Evolutionary conservation across 805 yeast species (phyloP).

Genomic region (Sugiyamaella americana): DNA sequence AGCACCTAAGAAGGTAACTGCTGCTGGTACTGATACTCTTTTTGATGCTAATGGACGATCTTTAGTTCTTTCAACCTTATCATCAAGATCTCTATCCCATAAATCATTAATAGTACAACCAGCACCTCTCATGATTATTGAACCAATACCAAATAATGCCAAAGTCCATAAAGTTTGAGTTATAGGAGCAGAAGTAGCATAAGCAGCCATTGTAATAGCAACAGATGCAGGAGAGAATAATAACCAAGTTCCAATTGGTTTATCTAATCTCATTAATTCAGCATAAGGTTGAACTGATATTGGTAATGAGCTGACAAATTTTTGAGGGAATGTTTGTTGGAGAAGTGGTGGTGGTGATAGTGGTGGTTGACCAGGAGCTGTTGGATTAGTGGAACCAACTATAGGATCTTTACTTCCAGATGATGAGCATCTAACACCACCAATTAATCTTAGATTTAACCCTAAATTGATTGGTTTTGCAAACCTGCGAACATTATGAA

Average conservation of each 20-base stretch:
- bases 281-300: slow-evolving; percentile 79
- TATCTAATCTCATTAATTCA: slow-evolving; percentile 83
- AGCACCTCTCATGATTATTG: slow-evolving; percentile 92
- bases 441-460: background rate
- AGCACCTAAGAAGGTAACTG: slow-evolving; percentile 60
- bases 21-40: slow-evolving; percentile 63
- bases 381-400: background rate
- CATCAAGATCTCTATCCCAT: slow-evolving; percentile 75
- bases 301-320: slow-evolving; percentile 47
- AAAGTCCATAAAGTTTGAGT: slow-evolving; percentile 55
- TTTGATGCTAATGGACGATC: slow-evolving; percentile 93
- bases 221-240: slow-evolving; percentile 81
- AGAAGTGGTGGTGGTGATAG: background rate
- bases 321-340: slow-evolving; percentile 27
- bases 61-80: slow-evolving; percentile 78
- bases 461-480: too few relatives aligned
- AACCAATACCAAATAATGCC: slow-evolving; percentile 72
- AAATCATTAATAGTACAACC: slow-evolving; percentile 96
- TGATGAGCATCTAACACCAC: background rate
- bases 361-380: background rate
- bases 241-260: slow-evolving; percentile 92
- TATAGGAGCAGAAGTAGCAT: slow-evolving; percentile 57
- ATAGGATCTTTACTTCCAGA: background rate
- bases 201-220: slow-evolving; percentile 90
- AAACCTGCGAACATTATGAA: too few relatives aligned